Evolutionary conservation across 306 rosid species (phyloP), one percentile per base, ranked within the genome.

Genomic region (Corylus heterophylla): DNA sequence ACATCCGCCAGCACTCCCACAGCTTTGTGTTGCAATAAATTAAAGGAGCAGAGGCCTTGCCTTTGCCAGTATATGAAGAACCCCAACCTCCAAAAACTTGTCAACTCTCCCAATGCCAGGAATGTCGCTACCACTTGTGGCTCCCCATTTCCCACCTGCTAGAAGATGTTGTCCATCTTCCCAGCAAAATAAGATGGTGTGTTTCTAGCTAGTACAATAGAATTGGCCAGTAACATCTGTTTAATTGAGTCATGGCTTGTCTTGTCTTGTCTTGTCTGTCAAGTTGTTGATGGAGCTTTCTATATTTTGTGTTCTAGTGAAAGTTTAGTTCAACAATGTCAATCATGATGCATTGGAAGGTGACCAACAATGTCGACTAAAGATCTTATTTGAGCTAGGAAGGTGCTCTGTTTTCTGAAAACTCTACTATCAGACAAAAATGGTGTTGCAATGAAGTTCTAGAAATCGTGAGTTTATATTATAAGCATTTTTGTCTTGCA

Each of bases 31-130:
- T 89, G 93, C 74, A 71, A 75, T 13, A 88, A 86, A 74, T 54
- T 87, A 49, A 87, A 78, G 80, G 85, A 89, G 64, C 91, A 87
- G 61, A 86, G 81, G 80, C 86, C 89, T 66, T 87, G 93, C 80
- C 89, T 89, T 79, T 89, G 93, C 82, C 74, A 82, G 39, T 87
- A 87, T 59, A 39, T 86, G 82, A 87, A 84, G 79, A 74, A 89
- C 62, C 91, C 93, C 1, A 87, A 67, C 55, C 89, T 89, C 58
- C 85, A 87, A 76, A 84, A 29, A 84, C 74, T 87, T 51, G 87
- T 87, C 76, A 87, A 48, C 77, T 89, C 89, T 79, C 91, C 90
- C 27, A 89, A 86, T 82, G 91, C 90, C 35, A 84, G 76, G 73
- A 84, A 85, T 75, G 92, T 90, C 31, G 81, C 86, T 68, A 22